Evolutionary conservation across 768 basidiomycete genomes (phyloP).

Genomic region (Favolaschia claudopus): DNA sequence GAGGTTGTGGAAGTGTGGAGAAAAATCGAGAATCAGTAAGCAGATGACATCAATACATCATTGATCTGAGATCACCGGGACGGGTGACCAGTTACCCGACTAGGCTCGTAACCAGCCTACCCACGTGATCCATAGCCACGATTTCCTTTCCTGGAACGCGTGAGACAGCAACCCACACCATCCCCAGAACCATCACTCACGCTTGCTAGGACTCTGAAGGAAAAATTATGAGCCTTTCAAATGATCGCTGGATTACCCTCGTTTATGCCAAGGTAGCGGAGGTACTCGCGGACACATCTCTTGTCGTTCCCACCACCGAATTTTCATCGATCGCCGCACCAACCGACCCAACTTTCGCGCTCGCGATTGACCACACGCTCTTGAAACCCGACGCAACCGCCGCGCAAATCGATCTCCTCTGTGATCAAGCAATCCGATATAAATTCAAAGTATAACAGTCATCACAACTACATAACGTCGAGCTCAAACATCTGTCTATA

Average conservation of each 20-base stretch:
- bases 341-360: constrained; percentile 43
- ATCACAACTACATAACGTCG: not conserved
- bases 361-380: constrained; percentile 56
- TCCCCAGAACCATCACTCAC: too few species aligned
- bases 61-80: too few species aligned
- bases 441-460: constrained; percentile 52
- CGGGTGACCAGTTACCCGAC: too few species aligned
- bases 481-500: not conserved
- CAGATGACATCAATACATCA: too few species aligned
- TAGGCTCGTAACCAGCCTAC: too few species aligned
- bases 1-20: too few species aligned
- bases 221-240: constrained; percentile 32
- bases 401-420: constrained; percentile 53
- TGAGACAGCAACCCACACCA: too few species aligned
- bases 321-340: constrained; percentile 27
- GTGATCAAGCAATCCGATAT: constrained; percentile 54
- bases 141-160: too few species aligned
- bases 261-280: constrained; percentile 39
- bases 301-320: constrained; percentile 32
- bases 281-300: constrained; percentile 25
- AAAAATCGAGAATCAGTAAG: too few species aligned
- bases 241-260: constrained; percentile 41
- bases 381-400: constrained; percentile 57
- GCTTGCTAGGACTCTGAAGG: too few species aligned
- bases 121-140: too few species aligned